Evolutionary conservation across 768 basidiomycete genomes (phyloP).

Genomic region (Mycena venus): DNA sequence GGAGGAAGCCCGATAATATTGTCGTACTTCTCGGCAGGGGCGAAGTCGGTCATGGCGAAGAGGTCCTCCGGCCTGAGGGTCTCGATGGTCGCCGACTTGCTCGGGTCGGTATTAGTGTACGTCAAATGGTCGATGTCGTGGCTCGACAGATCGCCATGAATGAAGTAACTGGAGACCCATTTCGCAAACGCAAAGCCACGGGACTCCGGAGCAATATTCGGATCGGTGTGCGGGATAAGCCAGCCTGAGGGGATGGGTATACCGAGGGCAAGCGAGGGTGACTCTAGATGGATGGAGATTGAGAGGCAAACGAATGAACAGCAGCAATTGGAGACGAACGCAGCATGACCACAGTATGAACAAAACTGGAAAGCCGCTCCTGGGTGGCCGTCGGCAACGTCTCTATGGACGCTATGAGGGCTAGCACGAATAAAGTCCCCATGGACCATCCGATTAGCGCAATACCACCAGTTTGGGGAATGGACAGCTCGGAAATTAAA

Average conservation of each 20-base stretch:
- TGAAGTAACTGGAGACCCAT: conserved; percentile 38
- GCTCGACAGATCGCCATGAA: conserved; percentile 32
- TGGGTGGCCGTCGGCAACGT: conserved; percentile 30
- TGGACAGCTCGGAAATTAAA: conserved; percentile 35
- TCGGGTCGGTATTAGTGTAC: conserved; percentile 8
- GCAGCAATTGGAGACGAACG: conserved; percentile 21
- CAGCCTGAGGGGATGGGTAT: conserved; percentile 27
- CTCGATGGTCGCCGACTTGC: conserved; percentile 19
- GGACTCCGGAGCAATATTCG: conserved; percentile 32
- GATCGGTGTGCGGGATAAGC: conserved; percentile 42
- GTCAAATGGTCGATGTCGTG: conserved; percentile 23
- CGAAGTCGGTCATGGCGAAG: conserved; percentile 17
- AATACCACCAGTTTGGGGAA: conserved; percentile 38
- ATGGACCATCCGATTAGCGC: conserved; percentile 47
- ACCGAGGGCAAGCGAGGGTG: conserved; percentile 37
- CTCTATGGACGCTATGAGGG: conserved; percentile 37
- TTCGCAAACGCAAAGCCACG: conserved; percentile 33
- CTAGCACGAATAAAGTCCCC: conserved; percentile 41
- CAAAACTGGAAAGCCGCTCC: conserved; percentile 35
- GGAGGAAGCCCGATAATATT: conserved; percentile 12
- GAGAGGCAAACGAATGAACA: background rate
- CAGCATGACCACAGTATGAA: conserved; percentile 37
- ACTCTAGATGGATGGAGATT: conserved; percentile 28
- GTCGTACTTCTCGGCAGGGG: conserved; percentile 33
- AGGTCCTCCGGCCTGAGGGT: conserved; percentile 19